These are phyloP conservation scores for Ustilago shanxiensis DNA, from an alignment of 1,284 basidiomycete species.

Conservation along the genomic window DNA sequence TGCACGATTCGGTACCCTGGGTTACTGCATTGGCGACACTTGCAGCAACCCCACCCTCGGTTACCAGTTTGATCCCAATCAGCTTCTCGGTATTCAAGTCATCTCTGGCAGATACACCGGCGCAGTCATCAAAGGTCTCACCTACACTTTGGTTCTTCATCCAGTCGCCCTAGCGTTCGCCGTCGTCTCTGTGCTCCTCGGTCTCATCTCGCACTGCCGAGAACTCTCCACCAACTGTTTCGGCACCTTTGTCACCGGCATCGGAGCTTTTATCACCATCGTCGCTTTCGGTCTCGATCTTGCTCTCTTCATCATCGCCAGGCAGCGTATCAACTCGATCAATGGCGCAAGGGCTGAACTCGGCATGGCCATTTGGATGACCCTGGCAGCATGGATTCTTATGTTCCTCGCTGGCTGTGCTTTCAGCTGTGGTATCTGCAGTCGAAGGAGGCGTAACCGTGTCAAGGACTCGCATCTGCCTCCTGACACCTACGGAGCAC, in stretches of 20 bases:
- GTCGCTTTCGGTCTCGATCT: slow-evolving; percentile 63
- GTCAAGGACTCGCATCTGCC: slow-evolving; percentile 49
- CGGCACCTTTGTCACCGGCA: slow-evolving; percentile 53
- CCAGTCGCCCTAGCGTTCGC: slow-evolving; percentile 56
- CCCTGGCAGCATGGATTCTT: slow-evolving; percentile 62
- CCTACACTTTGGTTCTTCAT: slow-evolving; percentile 64
- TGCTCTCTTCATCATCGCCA: slow-evolving; percentile 64
- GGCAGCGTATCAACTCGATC: slow-evolving; percentile 62
- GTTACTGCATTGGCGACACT: slow-evolving; percentile 55
- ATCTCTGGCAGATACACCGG: slow-evolving; percentile 48
- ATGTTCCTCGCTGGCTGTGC: slow-evolving; percentile 57
- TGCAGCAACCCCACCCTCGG: slow-evolving; percentile 57
- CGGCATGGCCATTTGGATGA: slow-evolving; percentile 64
- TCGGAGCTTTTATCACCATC: slow-evolving; percentile 55
- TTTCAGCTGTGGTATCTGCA: slow-evolving; percentile 61
- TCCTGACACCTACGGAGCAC: slow-evolving; percentile 41
- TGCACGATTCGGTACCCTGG: slow-evolving; percentile 54
- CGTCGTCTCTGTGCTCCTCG: slow-evolving; percentile 53
- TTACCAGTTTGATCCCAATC: slow-evolving; percentile 61
- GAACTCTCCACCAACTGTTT: slow-evolving; percentile 52
- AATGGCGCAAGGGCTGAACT: slow-evolving; percentile 54
- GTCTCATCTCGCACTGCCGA: slow-evolving; percentile 60
- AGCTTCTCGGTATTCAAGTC: slow-evolving; percentile 56
- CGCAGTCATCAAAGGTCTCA: slow-evolving; percentile 61
- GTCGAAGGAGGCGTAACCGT: slow-evolving; percentile 43